Evolutionary conservation across 768 basidiomycete genomes (phyloP), one percentile per base, ranked within the genome.

Genomic region (Panellus pusillus): DNA sequence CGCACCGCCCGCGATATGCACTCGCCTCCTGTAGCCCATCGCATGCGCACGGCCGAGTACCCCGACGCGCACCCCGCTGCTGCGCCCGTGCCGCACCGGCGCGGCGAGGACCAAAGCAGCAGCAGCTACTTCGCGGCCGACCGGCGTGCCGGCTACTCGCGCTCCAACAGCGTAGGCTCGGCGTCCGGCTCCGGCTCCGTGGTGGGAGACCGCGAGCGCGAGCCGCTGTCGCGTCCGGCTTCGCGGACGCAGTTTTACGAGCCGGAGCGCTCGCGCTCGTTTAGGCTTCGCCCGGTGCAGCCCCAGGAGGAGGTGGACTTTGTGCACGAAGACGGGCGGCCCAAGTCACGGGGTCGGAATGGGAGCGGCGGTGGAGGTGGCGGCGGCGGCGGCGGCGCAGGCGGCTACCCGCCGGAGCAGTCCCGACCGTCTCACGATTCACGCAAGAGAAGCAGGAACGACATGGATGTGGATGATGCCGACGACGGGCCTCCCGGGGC

Each of bases 381-480:
- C 20, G 36, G 65, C 63, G 67, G 63, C 14, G 61, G 61, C 60
- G 70, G 32, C 14, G 36, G 65, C 63, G 67, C 62, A 11, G 61
- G 61, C 59, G 69, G 53, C n/a, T 54, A 54, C 46, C 55, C 66
- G 56, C 64, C 73, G 59, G 75, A 75, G 62, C 77, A 73, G 66
- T 69, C 66, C 57, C 74, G 69, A 32, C 68, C 73, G 51, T 59
- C 69, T 65, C 61, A 71, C 63, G 80, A 79, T 43, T 66, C 76
- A 37, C 79, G 81, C 66, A 87, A 84, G 65, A 77, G 85, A 51
- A 75, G 71, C 58, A 75, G 82, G 54, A 78, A 78, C 45, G 85
- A 87, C 49, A 82, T 85, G 82, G 85, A 87, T 38, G 73, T 79
- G 44, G 83, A 84, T 50, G 79, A 70, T 42, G 79, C 79, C 27